phyloP scores from a whole-genome alignment of 805 yeast genomes.

The Wickerhamiella allomyrinae region DNA sequence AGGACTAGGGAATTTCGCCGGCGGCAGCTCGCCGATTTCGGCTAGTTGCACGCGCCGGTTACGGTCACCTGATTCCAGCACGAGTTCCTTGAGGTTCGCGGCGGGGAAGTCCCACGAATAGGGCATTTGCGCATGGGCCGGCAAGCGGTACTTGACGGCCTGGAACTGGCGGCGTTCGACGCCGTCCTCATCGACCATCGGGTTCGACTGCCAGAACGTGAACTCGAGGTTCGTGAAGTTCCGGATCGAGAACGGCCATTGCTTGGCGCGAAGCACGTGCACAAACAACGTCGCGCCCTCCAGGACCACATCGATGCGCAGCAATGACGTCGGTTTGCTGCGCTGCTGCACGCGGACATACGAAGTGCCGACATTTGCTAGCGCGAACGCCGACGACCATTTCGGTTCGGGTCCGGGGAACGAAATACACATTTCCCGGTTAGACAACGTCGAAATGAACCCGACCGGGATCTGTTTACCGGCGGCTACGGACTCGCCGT shows the following conservation, averaged over 20 bases:
- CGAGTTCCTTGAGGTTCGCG: constrained; percentile 66
- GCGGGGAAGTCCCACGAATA: constrained; percentile 97
- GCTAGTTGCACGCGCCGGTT: constrained; percentile 74
- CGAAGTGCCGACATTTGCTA: constrained; percentile 72
- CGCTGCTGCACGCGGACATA: constrained; percentile 55
- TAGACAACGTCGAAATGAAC: constrained; percentile 28
- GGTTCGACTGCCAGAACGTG: constrained; percentile 74
- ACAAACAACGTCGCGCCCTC: constrained; percentile 75
- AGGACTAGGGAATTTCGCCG: constrained; percentile 57
- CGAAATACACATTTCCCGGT: constrained; percentile 15
- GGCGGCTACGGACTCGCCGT: constrained; percentile 28
- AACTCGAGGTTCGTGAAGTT: constrained; percentile 84
- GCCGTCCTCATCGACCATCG: constrained; percentile 49
- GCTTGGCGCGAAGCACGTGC: constrained; percentile 54
- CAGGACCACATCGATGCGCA: constrained; percentile 59
- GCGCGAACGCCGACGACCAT: constrained; percentile 82
- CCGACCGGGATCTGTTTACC: constrained; percentile 44
- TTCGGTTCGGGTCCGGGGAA: constrained; percentile 36
- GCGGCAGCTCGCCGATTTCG: constrained; percentile 82
- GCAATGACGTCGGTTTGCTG: constrained; percentile 41
- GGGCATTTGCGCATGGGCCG: constrained; percentile 90
- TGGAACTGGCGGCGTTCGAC: constrained; percentile 48
- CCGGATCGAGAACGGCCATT: constrained; percentile 89
- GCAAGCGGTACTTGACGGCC: constrained; percentile 69
- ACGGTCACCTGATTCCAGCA: constrained; percentile 50